A percentile compares a stretch with the other conserved stretches of the same genome.
phyloP scores from a whole-genome alignment of 75 land plant species.

The Pinus tabuliformis region DNA sequence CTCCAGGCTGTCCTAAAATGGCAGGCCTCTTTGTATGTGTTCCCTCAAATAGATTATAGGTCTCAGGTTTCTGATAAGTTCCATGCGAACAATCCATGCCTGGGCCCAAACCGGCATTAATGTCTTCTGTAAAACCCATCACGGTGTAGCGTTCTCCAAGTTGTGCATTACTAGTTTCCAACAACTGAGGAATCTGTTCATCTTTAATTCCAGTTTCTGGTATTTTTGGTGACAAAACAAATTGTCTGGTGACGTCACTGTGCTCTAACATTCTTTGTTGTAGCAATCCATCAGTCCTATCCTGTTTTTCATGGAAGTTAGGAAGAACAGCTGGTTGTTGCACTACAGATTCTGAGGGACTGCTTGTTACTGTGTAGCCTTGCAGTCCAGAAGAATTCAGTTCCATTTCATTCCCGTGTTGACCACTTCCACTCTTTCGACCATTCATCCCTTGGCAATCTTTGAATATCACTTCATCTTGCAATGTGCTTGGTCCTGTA shows the following conservation, averaged over 20 bases:
- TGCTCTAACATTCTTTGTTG: neutral
- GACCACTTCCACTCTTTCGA: neutral
- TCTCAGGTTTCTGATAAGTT: neutral
- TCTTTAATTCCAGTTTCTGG: neutral
- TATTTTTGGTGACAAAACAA: conserved; percentile 4
- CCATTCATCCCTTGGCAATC: neutral
- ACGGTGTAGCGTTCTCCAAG: neutral
- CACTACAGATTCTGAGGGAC: conserved; percentile 3
- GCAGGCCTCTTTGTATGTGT: neutral
- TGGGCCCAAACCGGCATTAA: neutral
- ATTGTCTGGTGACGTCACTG: neutral
- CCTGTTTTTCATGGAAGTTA: neutral
- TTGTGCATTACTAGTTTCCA: neutral
- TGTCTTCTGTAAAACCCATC: neutral
- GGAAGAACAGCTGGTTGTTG: neutral
- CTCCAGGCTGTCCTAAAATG: neutral
- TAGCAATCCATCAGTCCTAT: neutral
- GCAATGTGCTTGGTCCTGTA: neutral
- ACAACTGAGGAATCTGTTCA: neutral
- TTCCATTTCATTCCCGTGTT: conserved; percentile 3
- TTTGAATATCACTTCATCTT: neutral
- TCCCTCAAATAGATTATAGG: neutral
- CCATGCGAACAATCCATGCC: neutral
- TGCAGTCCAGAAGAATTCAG: neutral
- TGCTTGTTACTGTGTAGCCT: neutral